Evolutionary conservation across 2,329 filamentous ascomycete species (phyloP).

Genomic region (Thelonectria rubi): DNA sequence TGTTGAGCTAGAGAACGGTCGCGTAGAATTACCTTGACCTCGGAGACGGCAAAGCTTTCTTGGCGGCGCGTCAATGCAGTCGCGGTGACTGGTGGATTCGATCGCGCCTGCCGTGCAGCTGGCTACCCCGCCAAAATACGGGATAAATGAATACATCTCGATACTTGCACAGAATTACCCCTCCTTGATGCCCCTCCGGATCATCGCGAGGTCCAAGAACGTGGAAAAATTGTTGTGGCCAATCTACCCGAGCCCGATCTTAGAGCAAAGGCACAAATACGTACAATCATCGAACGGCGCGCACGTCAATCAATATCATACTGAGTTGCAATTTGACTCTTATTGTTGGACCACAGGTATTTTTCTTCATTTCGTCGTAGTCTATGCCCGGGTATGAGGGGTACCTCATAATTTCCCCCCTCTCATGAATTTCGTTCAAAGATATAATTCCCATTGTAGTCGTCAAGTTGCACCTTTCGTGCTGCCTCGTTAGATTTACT

Average conservation of each 20-base stretch:
- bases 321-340: constrained; percentile 1
- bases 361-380: constrained; percentile 34
- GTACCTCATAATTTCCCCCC: constrained; percentile 35
- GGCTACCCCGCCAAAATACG: constrained; percentile 42
- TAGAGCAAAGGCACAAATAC: background rate
- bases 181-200: constrained; percentile 5
- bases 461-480: constrained; percentile 46
- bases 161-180: constrained; percentile 24
- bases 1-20: background rate
- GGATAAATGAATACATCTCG: constrained; percentile 35
- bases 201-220: background rate
- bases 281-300: background rate
- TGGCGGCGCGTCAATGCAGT: constrained; percentile 28
- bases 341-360: constrained; percentile 8
- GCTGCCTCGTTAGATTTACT: constrained; percentile 45
- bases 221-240: too few species aligned
- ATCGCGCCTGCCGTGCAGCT: constrained; percentile 21
- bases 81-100: constrained; percentile 26
- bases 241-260: too few species aligned
- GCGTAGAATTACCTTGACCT: constrained; percentile 16
- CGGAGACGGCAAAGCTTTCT: constrained; percentile 15
- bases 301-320: background rate
- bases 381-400: constrained; percentile 41
- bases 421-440: constrained; percentile 39
- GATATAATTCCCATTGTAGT: constrained; percentile 38